Base-by-base conservation (phyloP, 768 basidiomycete species). In the Collybia nuda region DNA sequence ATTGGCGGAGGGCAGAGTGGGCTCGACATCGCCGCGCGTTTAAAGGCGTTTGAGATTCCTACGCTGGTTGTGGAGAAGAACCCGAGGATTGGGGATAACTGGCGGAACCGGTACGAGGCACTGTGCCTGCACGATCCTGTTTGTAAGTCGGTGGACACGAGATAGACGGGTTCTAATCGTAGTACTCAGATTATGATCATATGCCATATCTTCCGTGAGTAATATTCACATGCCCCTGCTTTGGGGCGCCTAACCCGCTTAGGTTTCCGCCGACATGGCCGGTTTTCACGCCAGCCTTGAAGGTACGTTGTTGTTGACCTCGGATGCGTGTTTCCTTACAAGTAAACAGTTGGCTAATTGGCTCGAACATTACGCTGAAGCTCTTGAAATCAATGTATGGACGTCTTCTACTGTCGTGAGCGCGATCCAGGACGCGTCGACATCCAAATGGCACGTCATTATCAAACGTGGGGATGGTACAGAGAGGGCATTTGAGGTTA, bases 381-480 rank as follows among this genome's bases (percentile, higher is more conserved):
- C 72, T 2, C 64, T 87, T 50, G 86, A 86, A 51, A 67, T 88
- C 46, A 80, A 85, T 55, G 74, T 83, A 5, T 86, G 85, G 85
- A 80, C 77, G 19, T 78, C 74, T 0, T 71, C 78, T 0, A 62
- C 55, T 1, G 75, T 72, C 5, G 51, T 62, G 1, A 65, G 59
- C 6, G 72, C 71, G 21, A 64, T 57, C 21, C 70, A 70, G 39
- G 72, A 72, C 37, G 54, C 61, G 2, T 51, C 55, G 2, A 64
- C 63, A 2, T 36, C 60, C 23, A 68, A 66, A 42, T 84, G 80
- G 80, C 58, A 59, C 15, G 79, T 80, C 32, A 62, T 52, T 6
- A 69, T 80, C 18, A 62, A 61, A 11, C 70, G 71, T 19, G 55
- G 55, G 1, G 68, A 70, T 46, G 71, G 70, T 18, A 63, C 67